Percentiles rank a stretch among this genome's conserved stretches.
Evolutionary conservation across 345 rosid genomes (phyloP).

Genomic region (Aquilaria malaccensis): DNA sequence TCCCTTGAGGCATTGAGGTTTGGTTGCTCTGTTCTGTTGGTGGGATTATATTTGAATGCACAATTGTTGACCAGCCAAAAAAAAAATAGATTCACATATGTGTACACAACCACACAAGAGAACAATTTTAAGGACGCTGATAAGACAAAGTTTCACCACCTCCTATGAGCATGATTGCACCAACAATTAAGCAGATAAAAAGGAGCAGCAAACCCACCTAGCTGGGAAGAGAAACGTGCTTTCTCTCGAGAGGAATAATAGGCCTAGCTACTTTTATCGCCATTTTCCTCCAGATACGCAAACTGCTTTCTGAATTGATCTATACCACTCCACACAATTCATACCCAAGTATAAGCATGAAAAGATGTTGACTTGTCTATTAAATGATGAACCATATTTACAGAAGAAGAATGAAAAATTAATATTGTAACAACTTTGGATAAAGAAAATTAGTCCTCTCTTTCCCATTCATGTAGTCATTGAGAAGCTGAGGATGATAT

Average conservation of each 20-base stretch:
- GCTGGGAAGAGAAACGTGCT: slow-evolving; percentile 91
- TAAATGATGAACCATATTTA: too few relatives aligned
- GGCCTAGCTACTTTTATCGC: slow-evolving; percentile 53
- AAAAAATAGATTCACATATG: too few relatives aligned
- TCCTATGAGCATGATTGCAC: too few relatives aligned
- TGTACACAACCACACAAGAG: too few relatives aligned
- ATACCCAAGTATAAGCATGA: not conserved
- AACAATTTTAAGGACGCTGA: too few relatives aligned
- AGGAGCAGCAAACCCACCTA: slow-evolving; percentile 13
- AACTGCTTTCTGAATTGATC: slow-evolving; percentile 93
- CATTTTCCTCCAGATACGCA: slow-evolving; percentile 82
- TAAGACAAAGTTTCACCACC: too few relatives aligned
- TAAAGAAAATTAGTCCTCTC: slow-evolving; percentile 88
- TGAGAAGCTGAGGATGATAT: slow-evolving; percentile 90
- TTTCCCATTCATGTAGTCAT: slow-evolving; percentile 77
- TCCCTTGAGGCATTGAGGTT: slow-evolving; percentile 24
- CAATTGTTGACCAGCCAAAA: slow-evolving; percentile 69
- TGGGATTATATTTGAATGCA: slow-evolving; percentile 48
- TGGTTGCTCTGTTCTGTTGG: slow-evolving; percentile 45
- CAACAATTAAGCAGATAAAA: not conserved
- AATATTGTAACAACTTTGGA: slow-evolving; percentile 51
- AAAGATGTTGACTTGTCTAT: too few relatives aligned
- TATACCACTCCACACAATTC: slow-evolving; percentile 53
- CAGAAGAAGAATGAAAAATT: slow-evolving; percentile 6
- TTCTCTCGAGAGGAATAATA: slow-evolving; percentile 68